Evolutionary conservation across 768 basidiomycete genomes (phyloP), one percentile per base, ranked within the genome.

Genomic region (Lactifluus piperatus): DNA sequence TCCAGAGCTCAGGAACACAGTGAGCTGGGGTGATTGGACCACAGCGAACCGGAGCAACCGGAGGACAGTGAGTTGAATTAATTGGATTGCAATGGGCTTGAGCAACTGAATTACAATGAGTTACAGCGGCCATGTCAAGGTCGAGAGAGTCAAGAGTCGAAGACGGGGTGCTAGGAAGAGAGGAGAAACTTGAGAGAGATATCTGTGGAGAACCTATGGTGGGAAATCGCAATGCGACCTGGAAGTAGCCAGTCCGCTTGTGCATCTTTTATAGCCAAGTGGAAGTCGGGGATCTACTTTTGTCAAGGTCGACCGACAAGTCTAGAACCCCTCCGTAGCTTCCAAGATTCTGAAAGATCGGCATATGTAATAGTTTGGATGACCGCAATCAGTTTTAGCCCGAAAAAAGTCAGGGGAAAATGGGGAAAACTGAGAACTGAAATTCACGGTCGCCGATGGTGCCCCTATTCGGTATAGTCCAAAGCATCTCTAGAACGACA

Each of bases 1-100:
- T 70, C 76, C 76, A 78, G 66, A 79, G 71, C 66, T 79, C 77
- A 3, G 48, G 5, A n/a, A 13, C 30, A 18, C 32, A 30, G 16
- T 64, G 66, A 56, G 55, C 60, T 24, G 52, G 9, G 11, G 50
- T 6, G 16, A 9, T 24, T 10, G 46, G 45, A 14, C 4, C 9
- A 24, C 50, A 51, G 36, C 30, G 39, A 10, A 20, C n/a, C 8
- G 39, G 51, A 27, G 51, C 13, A 36, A 52, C 27, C 7, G n/a
- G 39, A 20, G 37, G 1, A 36, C 54, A 56, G 13, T 48, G 34
- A 2, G 34, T 3, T 56, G 46, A 9, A 32, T 30, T 10, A 9
- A 9, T 18, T 6, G 34, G 45, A 20, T 13, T 14, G 50, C 50
- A 51, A 24, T 43, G 51, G 10, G n/a, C 10, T 7, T 18, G 39